phyloP scores from a whole-genome alignment of 805 yeast species.

The Candida ulmi region DNA sequence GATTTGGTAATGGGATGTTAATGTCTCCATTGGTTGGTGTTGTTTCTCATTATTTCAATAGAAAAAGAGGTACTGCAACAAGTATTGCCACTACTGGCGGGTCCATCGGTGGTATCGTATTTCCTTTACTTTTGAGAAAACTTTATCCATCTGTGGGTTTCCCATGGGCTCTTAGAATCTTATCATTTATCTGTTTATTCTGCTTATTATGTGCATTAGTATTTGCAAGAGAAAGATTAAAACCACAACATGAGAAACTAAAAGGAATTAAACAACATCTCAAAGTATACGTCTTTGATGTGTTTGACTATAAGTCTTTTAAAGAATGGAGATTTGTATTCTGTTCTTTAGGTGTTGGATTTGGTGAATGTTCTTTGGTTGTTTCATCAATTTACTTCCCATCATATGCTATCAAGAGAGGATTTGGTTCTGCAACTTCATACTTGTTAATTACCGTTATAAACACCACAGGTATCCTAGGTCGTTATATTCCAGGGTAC shows the following conservation, averaged over 20 bases:
- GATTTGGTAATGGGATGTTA: conserved; percentile 54
- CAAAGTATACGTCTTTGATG: conserved; percentile 20
- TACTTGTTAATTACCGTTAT: conserved; percentile 42
- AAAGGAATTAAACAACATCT: conserved; percentile 4
- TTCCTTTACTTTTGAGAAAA: conserved; percentile 48
- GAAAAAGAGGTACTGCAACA: conserved; percentile 52
- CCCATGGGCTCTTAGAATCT: conserved; percentile 52
- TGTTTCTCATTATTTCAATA: conserved; percentile 60
- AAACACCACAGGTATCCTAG: conserved; percentile 40
- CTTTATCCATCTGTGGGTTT: conserved; percentile 48
- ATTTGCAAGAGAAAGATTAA: conserved; percentile 36
- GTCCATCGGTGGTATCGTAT: conserved; percentile 48
- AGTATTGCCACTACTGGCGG: conserved; percentile 50
- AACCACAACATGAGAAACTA: conserved; percentile 13
- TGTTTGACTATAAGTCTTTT: conserved; percentile 35
- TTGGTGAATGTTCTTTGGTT: conserved; percentile 28
- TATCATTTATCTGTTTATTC: conserved; percentile 41
- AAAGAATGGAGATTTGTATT: conserved; percentile 38
- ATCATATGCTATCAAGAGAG: conserved; percentile 46
- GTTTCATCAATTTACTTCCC: conserved; percentile 45
- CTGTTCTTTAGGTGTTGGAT: conserved; percentile 37
- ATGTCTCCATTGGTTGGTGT: conserved; percentile 58
- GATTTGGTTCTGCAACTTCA: conserved; percentile 37
- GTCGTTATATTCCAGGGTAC: conserved; percentile 40
- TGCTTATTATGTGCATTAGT: conserved; percentile 31